Percentiles rank a stretch among this genome's conserved stretches.
phyloP scores from a whole-genome alignment of 1,284 basidiomycete genomes.

The Irpex lacteus region DNA sequence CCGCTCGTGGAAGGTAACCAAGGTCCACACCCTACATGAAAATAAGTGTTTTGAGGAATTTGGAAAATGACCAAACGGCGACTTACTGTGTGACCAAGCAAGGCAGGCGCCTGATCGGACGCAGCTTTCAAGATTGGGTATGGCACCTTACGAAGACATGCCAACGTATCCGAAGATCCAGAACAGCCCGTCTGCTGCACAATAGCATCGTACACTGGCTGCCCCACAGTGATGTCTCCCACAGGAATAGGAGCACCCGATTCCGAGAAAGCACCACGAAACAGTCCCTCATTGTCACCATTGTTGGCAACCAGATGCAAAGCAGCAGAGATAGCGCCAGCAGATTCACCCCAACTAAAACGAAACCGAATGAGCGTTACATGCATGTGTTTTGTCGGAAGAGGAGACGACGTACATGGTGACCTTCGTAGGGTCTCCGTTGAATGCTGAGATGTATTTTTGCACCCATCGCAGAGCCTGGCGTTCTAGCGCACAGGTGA shows the following conservation, averaged over 20 bases:
- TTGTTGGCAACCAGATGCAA: conserved; percentile 30
- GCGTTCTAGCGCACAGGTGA: conserved; percentile 17
- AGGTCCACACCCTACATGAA: conserved; percentile 20
- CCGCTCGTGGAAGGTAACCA: conserved; percentile 37
- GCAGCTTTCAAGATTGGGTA: conserved; percentile 28
- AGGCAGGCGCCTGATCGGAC: conserved; percentile 26
- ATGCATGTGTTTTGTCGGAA: background rate
- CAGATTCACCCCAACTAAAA: conserved; percentile 40
- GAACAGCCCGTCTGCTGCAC: conserved; percentile 31
- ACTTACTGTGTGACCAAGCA: conserved; percentile 24
- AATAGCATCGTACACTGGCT: conserved; percentile 31
- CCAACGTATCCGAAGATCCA: conserved; percentile 30
- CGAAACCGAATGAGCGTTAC: background rate
- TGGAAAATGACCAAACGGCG: background rate
- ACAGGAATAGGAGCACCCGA: conserved; percentile 33
- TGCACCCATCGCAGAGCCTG: conserved; percentile 38
- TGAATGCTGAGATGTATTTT: conserved; percentile 60
- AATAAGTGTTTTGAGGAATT: background rate
- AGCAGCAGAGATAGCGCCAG: conserved; percentile 37
- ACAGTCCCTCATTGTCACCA: conserved; percentile 31
- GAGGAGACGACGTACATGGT: conserved; percentile 42
- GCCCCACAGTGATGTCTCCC: conserved; percentile 28
- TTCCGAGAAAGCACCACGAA: conserved; percentile 34
- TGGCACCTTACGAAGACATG: conserved; percentile 37
- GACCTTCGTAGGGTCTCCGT: conserved; percentile 58